Evolutionary conservation across 176 grass and related monocot species (phyloP), one percentile per base, ranked within the genome.

Genomic region (Otatea glauca): DNA sequence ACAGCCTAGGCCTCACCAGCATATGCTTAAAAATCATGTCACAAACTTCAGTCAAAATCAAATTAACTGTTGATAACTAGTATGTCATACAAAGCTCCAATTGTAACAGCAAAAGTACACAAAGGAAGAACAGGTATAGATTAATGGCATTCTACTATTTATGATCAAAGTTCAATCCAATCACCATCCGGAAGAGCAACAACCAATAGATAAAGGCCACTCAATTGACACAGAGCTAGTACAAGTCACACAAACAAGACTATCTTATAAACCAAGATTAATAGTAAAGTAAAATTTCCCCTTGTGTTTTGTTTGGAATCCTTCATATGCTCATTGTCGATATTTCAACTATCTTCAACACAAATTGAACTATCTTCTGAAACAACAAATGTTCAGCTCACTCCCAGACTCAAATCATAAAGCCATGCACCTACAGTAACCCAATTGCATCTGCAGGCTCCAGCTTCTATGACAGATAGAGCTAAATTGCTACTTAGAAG

Each of bases 381-480:
- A 65, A 78, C 76, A 27, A 29, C 23, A 78, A 45, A 78, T 48
- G 29, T 16, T 64, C 5, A 47, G 59, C 42, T 48, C 41, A 64
- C 41, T 60, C 74, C 54, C 37, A 62, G 38, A 27, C n/a, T 65
- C 9, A 7, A 65, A 78, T 65, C 24, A 15, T 63, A 47, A 15
- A 62, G 37, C 41, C 63, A 20, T 58, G 55, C 0, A 0, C 21
- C 20, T 58, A 58, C 20, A 58, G 55, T n/a, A 64, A 78, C 44
- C 15, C 6, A 47, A 63, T 45, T 10, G 24, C 59, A 78, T 47
- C 39, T 64, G 58, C 55, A 58, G 8, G 55, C 55, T n/a, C 3
- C 20, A 64, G 9, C 16, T 64, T 27, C 15, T 64, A 78, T 12
- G 76, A 70, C 24, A 45, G 68, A 70, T 70, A 23, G 68, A 70